Evolutionary conservation across 176 grass and related monocot genomes (phyloP).

Genomic region (Eragrostis nindensis): DNA sequence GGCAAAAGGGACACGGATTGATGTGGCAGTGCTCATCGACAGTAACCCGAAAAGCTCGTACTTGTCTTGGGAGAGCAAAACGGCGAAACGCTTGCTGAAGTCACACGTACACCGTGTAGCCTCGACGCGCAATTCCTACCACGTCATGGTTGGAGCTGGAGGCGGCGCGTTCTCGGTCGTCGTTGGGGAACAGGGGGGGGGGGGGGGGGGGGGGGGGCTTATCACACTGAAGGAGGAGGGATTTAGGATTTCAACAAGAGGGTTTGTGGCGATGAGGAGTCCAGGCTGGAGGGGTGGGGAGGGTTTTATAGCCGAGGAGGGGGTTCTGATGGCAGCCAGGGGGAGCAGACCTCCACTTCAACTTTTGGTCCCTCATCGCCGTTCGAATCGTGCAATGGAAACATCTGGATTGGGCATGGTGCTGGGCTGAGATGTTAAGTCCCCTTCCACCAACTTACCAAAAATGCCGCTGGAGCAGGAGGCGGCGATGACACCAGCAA

Average conservation of each 20-base stretch:
- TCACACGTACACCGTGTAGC: no score
- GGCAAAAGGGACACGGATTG: neutral
- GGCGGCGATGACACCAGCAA: no score
- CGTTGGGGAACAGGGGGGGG: neutral
- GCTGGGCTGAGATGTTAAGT: conserved; percentile 1
- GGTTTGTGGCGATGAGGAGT: neutral
- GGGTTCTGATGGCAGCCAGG: neutral
- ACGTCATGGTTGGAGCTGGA: conserved; percentile 8
- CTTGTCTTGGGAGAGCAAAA: conserved; percentile 14
- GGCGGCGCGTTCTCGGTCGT: conserved; percentile 7
- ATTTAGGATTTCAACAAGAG: conserved; percentile 47
- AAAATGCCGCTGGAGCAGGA: neutral
- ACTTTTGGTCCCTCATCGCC: neutral
- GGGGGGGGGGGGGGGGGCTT: no score
- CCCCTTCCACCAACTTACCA: neutral
- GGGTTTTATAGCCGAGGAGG: neutral
- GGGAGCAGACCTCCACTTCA: neutral
- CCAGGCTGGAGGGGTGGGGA: no score
- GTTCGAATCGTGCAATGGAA: conserved; percentile 2
- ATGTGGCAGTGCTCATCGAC: conserved; percentile 37
- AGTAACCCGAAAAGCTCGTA: conserved; percentile 55
- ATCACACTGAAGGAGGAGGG: neutral
- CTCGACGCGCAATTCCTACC: conserved; percentile 30
- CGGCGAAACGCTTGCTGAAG: conserved; percentile 40
- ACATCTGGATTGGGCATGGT: neutral